These are phyloP conservation scores for Colletotrichum aenigma DNA, from an alignment of 2,329 filamentous ascomycete genomes.

Conservation along the genomic window DNA sequence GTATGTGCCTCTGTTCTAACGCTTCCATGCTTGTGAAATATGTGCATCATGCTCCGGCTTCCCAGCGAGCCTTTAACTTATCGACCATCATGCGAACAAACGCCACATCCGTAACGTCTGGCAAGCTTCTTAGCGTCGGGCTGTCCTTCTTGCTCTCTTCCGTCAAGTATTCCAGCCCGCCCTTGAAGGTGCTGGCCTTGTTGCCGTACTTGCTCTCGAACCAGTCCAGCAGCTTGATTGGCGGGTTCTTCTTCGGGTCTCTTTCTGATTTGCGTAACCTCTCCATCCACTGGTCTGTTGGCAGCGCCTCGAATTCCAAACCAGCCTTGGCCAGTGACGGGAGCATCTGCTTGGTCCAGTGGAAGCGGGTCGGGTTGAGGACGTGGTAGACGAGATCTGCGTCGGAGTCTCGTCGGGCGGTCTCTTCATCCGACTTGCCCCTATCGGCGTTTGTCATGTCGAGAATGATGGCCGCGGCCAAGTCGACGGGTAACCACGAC, in stretches of 20 bases:
- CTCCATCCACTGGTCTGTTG: not conserved
- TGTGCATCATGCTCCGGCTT: not conserved
- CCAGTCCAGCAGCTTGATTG: constrained; percentile 57
- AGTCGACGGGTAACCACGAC: constrained; percentile 41
- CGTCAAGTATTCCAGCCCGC: not conserved
- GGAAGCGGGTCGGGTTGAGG: constrained; percentile 49
- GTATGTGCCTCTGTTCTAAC: not conserved
- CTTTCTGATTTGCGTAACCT: constrained; percentile 40
- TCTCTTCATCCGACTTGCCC: not conserved
- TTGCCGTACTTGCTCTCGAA: constrained; percentile 33
- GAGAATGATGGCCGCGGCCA: constrained; percentile 32
- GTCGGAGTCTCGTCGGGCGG: constrained; percentile 22
- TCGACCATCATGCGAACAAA: not conserved
- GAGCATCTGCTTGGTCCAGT: constrained; percentile 56
- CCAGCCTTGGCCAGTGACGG: constrained; percentile 49
- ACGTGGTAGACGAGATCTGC: constrained; percentile 50
- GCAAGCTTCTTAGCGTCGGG: not conserved
- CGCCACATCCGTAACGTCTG: not conserved
- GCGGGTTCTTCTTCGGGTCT: constrained; percentile 57
- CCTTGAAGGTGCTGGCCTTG: not conserved
- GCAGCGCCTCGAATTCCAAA: constrained; percentile 45
- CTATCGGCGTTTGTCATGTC: constrained; percentile 27
- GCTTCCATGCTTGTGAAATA: not conserved
- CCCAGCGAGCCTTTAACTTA: not conserved
- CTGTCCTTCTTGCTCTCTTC: not conserved